Evolutionary conservation across 768 basidiomycete species (phyloP), one percentile per base, ranked within the genome.

Genomic region (Suillus lakei): DNA sequence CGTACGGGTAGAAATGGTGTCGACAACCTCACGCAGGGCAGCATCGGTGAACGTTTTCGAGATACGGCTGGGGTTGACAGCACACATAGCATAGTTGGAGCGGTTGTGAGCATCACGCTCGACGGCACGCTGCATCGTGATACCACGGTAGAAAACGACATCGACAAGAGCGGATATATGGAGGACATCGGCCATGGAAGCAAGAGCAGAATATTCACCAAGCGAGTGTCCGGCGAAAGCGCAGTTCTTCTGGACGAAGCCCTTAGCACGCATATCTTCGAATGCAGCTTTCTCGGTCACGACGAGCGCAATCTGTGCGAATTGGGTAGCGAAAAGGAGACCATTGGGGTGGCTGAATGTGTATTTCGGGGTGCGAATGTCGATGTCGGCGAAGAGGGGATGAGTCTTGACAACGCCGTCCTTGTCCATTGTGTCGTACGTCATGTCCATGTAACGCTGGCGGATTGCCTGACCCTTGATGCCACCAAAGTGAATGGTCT

Each of bases 361-460:
- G 79, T 99, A 98, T 71, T 94, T 91, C 55, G 93, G 95, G 0
- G 95, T 97, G 69, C 96, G 95, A 60, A 90, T 86, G 74, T 96
- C 90, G 78, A 99, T 99, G 77, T 99, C 97, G 55, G 92, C 86
- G 77, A 99, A 99, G 61, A 99, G 88, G 54, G 97, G 96, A 15
- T 98, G 90, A 0, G 95, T 98, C 85, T 96, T 96, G 77, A 98
- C 88, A 73, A 92, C 90, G 64, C 97, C 97, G 71, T 96, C 95
- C 81, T 93, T 95, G 80, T 98, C 97, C 85, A 94, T 91, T 0
- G 95, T 90, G 74, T 98, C 96, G 82, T 98, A 99, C 5, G 93
- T 92, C 92, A 99, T 98, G 70, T 96, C 96, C 95, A 99, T 99
- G 81, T 99, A 99, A n/a, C 98, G 90, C 72, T 96, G 93, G 34